These are phyloP conservation scores for Eleusine coracana DNA, from an alignment of 176 grass and related monocot genomes.

Conservation along the genomic window DNA sequence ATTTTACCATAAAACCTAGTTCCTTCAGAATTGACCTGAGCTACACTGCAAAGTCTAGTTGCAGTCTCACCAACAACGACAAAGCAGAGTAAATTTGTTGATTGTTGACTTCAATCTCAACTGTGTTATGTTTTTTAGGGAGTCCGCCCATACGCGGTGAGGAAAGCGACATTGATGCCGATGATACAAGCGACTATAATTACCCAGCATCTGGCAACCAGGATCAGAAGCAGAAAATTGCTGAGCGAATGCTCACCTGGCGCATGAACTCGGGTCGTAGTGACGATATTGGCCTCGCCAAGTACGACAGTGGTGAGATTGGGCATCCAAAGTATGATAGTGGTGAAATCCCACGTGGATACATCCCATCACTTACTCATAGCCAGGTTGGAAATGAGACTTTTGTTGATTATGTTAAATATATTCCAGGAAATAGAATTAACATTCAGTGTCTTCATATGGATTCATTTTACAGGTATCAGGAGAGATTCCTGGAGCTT, in stretches of 20 bases:
- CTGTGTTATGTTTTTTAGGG: conserved; percentile 45
- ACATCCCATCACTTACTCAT: conserved; percentile 75
- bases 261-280: conserved; percentile 51
- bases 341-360: conserved; percentile 86
- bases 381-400: conserved; percentile 60
- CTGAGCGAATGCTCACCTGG: conserved; percentile 94
- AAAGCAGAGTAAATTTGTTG: neutral
- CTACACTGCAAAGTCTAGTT: neutral
- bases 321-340: conserved; percentile 87
- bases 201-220: conserved; percentile 62
- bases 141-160: conserved; percentile 72
- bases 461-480: conserved; percentile 63
- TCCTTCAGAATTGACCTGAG: neutral
- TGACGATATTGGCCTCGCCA: conserved; percentile 59
- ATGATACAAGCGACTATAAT: conserved; percentile 83
- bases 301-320: conserved; percentile 70
- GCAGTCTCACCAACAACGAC: neutral
- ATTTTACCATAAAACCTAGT: neutral
- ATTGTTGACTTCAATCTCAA: neutral
- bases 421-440: conserved; percentile 15
- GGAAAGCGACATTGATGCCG: conserved; percentile 68
- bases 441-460: neutral
- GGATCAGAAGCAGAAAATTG: conserved; percentile 77
- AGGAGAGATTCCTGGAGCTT: conserved; percentile 81
- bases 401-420: conserved; percentile 10